A percentile compares a stretch with the other conserved stretches of the same genome.
Evolutionary conservation across 495 filamentous ascomycete species (phyloP).

Genomic region (Usnea hakonensis): DNA sequence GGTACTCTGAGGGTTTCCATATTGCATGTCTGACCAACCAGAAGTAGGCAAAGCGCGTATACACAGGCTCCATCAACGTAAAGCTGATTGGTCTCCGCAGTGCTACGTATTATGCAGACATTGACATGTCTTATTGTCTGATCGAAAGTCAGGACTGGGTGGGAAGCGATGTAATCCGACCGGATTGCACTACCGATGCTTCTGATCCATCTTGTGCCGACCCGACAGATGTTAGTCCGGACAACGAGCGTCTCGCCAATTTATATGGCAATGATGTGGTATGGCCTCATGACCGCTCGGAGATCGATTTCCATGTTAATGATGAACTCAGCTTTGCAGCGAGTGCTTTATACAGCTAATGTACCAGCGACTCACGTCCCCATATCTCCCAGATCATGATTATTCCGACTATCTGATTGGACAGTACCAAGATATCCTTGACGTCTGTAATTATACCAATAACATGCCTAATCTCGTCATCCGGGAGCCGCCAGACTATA

Average conservation of each 20-base stretch:
- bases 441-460: conserved; percentile 13
- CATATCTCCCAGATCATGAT: conserved; percentile 17
- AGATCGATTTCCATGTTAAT: conserved; percentile 7
- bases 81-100: conserved; percentile 10
- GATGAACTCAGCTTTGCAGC: conserved; percentile 19
- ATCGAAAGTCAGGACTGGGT: conserved; percentile 20
- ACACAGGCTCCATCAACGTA: conserved; percentile 11
- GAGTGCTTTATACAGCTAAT: conserved; percentile 19
- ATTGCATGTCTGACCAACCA: conserved; percentile 17
- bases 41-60: conserved; percentile 9
- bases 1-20: conserved; percentile 13
- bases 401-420: conserved; percentile 17
- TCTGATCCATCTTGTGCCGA: conserved; percentile 10
- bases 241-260: conserved; percentile 17
- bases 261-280: conserved; percentile 18
- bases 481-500: conserved; percentile 11
- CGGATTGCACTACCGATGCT: conserved; percentile 15
- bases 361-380: conserved; percentile 12
- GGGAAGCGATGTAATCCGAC: conserved; percentile 14
- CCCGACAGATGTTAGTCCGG: conserved; percentile 6
- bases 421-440: conserved; percentile 20
- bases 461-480: conserved; percentile 14
- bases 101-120: conserved; percentile 8
- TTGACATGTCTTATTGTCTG: conserved; percentile 17
- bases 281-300: conserved; percentile 1